Conservation (phyloP, 2,329 filamentous ascomycete species). For the Aspergillus sp. region DNA sequence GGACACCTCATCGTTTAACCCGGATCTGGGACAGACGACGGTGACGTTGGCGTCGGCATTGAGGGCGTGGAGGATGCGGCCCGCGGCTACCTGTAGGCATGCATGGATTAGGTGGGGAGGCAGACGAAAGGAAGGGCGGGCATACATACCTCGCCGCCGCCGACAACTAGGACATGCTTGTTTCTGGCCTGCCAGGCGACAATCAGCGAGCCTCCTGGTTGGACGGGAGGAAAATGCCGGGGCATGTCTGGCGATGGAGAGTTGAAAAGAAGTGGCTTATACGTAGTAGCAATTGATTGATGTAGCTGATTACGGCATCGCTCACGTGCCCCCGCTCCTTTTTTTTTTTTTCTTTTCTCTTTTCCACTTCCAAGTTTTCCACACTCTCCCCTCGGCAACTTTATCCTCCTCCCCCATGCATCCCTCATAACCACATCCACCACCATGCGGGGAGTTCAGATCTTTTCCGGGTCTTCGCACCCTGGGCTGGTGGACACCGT, state of each 20-base stretch:
- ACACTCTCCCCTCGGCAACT: too few relatives aligned
- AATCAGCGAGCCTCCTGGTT: conserved; percentile 86
- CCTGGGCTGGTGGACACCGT: conserved; percentile 55
- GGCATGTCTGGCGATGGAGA: conserved; percentile 35
- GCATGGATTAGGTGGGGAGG: conserved; percentile 15
- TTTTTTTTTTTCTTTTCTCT: conserved; percentile 8
- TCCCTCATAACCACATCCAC: conserved; percentile 5
- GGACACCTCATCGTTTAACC: conserved; percentile 81
- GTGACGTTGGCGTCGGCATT: conserved; percentile 89
- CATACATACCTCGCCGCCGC: conserved; percentile 74
- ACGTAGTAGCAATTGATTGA: conserved; percentile 8
- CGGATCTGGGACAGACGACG: conserved; percentile 67
- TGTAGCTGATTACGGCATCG: conserved; percentile 7
- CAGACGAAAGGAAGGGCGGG: conserved; percentile 3
- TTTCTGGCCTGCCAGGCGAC: conserved; percentile 90
- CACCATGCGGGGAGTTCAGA: conserved; percentile 56
- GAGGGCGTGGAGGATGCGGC: conserved; percentile 85
- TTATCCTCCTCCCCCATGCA: conserved; percentile 9
- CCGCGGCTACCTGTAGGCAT: conserved; percentile 70
- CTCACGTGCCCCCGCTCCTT: conserved; percentile 6
- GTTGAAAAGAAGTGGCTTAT: conserved; percentile 6
- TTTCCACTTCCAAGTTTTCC: conserved; percentile 5
- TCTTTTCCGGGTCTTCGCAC: conserved; percentile 59
- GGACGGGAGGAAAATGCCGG: conserved; percentile 62
- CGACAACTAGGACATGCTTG: conserved; percentile 84